Base-by-base conservation (phyloP, 2,329 filamentous ascomycete species). In the Xylaria sp. region DNA sequence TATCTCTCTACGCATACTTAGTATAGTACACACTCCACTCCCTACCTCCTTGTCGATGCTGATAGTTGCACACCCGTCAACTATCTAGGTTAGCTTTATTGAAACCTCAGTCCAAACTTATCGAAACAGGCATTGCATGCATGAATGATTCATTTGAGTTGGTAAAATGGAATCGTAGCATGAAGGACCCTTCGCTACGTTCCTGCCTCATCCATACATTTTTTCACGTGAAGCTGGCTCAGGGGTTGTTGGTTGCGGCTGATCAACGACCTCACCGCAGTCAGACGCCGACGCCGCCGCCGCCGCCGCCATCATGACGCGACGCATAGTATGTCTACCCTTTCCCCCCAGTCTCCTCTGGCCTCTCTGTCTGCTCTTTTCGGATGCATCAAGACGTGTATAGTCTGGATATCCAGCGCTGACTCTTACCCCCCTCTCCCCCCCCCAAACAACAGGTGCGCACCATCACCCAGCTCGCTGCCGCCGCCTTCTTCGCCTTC, bases 401-500 rank as follows among this genome's bases (percentile, higher is more conserved):
- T 8, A 6, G 27, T 32, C 13, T 32, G 5, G 40, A 55, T 18
- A 0, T 44, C 18, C 47, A 21, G 44, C 29, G 65, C 71, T 76
- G 65, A 75, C 60, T 23, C 51, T 23, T 51, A 55, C 21, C 8
- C 27, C n/a, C 40, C 29, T 23, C 23, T 37, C 27, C 27, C 50
- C 1, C 8, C n/a, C n/a, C n/a, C n/a, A n/a, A n/a, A n/a, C 2
- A 9, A 53, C 69, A 89, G 87, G 85, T 88, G 74, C 87, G 87
- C 74, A 93, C 93, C 72, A 88, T 91, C 77, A 84, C 92, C 78
- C 93, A 98, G 86, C 88, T 96, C 77, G 84, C 87, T 72, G 84
- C 89, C 66, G 85, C 93, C 66, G 84, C 88, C 65, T 79, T 87
- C 73, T 83, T 93, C 76, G 88, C 91, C 73, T 84, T 95, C 73